Evolutionary conservation across 208 protist species (phyloP).

Genomic region (Crithidia expoeki): DNA sequence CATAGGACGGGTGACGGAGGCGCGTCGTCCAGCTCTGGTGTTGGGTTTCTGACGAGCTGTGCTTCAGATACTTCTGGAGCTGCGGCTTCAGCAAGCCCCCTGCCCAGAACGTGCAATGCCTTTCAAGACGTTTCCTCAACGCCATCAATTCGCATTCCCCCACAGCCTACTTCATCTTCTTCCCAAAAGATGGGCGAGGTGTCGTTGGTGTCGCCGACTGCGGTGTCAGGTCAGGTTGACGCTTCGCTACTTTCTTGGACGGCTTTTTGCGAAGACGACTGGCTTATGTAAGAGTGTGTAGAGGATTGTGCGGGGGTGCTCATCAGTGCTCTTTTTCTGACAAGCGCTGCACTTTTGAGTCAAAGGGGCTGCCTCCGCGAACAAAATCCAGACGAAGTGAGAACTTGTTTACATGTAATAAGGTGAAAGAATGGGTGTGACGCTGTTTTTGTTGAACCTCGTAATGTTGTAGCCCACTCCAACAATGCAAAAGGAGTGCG

Average conservation of each 20-base stretch:
- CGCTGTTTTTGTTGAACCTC: no score
- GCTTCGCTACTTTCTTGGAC: conserved; percentile 25
- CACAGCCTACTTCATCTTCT: neutral
- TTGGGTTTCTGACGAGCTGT: neutral
- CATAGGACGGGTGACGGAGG: neutral
- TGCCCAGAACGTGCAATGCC: neutral
- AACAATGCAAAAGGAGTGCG: no score
- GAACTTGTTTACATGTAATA: no score
- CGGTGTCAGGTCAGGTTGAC: neutral
- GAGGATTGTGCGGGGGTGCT: neutral
- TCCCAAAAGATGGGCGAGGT: neutral
- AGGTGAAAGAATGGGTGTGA: no score
- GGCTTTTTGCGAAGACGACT: conserved; percentile 58
- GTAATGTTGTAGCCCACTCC: no score
- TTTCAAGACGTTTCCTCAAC: neutral
- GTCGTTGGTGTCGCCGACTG: neutral
- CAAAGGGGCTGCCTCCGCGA: no score
- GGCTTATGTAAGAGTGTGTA: conserved; percentile 24
- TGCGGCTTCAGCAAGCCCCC: neutral
- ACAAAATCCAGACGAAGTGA: no score
- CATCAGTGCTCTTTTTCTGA: no score
- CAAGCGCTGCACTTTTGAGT: no score
- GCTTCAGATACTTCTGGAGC: neutral
- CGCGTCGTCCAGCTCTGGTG: neutral
- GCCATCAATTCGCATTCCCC: neutral